Evolutionary conservation across 1,284 basidiomycete species (phyloP).

Genomic region (Pseudozyma hubeiensis): DNA sequence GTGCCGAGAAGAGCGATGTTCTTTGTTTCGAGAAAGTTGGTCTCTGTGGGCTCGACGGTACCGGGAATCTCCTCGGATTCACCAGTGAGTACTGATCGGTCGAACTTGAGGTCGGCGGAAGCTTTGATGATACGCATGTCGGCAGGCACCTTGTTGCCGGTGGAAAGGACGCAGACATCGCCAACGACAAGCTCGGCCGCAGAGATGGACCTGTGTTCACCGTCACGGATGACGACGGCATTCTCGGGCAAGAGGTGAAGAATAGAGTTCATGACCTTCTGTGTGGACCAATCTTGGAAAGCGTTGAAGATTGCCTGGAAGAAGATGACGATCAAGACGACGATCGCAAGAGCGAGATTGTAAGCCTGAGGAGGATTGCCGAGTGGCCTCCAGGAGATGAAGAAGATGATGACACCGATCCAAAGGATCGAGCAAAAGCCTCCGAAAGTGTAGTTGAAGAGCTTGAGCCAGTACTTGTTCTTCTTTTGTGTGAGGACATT

Average conservation of each 20-base stretch:
- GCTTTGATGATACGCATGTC: conserved; percentile 71
- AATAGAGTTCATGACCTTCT: conserved; percentile 71
- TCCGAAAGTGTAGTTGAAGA: conserved; percentile 73
- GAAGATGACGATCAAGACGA: conserved; percentile 70
- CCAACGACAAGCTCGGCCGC: conserved; percentile 78
- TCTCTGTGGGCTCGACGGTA: conserved; percentile 72
- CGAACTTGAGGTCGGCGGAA: conserved; percentile 74
- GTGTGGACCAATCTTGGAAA: conserved; percentile 68
- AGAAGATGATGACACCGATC: conserved; percentile 73
- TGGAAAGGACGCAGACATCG: conserved; percentile 73
- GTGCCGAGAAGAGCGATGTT: conserved; percentile 78
- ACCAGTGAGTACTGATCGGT: conserved; percentile 77
- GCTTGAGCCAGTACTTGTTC: conserved; percentile 72
- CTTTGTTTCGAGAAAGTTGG: conserved; percentile 72
- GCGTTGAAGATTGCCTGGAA: conserved; percentile 72
- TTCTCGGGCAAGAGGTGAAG: conserved; percentile 72
- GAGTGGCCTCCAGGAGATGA: conserved; percentile 73
- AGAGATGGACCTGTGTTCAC: conserved; percentile 74
- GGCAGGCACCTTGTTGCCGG: conserved; percentile 72
- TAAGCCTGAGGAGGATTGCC: conserved; percentile 73
- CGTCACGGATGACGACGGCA: conserved; percentile 76
- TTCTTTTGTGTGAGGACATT: conserved; percentile 73
- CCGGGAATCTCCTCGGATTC: conserved; percentile 74
- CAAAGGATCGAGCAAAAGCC: conserved; percentile 75
- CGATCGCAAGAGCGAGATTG: conserved; percentile 71